A percentile compares a stretch with the other conserved stretches of the same genome.
Conservation (phyloP, 2,329 filamentous ascomycete genomes). For the Cephalotrichum gorgonifer region DNA sequence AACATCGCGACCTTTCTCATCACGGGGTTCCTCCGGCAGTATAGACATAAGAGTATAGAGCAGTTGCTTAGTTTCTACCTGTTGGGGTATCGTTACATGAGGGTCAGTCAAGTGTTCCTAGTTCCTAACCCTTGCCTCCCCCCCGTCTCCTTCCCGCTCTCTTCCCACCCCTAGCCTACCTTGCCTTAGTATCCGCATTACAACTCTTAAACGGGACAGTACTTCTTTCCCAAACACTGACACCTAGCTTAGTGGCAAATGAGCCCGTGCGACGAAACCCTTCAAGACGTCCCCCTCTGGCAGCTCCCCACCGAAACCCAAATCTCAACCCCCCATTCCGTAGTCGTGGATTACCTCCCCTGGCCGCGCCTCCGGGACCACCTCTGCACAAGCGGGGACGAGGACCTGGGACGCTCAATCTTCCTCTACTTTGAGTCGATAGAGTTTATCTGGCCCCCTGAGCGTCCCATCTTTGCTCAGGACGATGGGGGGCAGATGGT, state of each 20-base stretch:
- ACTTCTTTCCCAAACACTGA: not conserved
- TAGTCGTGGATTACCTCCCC: slow-evolving; percentile 9
- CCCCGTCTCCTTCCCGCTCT: too few species aligned
- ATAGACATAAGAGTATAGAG: not conserved
- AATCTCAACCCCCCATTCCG: slow-evolving; percentile 5
- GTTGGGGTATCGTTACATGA: not conserved
- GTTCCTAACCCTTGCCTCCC: too few species aligned
- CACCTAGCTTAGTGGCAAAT: slow-evolving; percentile 6
- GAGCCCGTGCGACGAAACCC: slow-evolving; percentile 4
- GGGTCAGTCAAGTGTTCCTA: not conserved
- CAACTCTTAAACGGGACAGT: not conserved
- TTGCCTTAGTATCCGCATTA: too few species aligned
- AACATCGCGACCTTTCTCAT: slow-evolving; percentile 2
- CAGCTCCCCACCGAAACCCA: slow-evolving; percentile 8
- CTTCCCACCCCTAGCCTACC: too few species aligned
- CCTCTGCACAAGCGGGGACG: slow-evolving; percentile 7
- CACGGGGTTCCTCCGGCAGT: slow-evolving; percentile 3
- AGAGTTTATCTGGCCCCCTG: slow-evolving; percentile 4
- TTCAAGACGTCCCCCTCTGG: slow-evolving; percentile 7
- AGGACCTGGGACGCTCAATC: slow-evolving; percentile 6
- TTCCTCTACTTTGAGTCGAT: slow-evolving; percentile 9
- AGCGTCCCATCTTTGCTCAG: not conserved
- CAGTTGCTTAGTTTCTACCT: not conserved
- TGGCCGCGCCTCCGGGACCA: slow-evolving; percentile 10
- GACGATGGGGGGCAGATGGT: not conserved